Evolutionary conservation across 257 asterid genomes (phyloP), one percentile per base, ranked within the genome.

Genomic region (Anisodus tanguticus): DNA sequence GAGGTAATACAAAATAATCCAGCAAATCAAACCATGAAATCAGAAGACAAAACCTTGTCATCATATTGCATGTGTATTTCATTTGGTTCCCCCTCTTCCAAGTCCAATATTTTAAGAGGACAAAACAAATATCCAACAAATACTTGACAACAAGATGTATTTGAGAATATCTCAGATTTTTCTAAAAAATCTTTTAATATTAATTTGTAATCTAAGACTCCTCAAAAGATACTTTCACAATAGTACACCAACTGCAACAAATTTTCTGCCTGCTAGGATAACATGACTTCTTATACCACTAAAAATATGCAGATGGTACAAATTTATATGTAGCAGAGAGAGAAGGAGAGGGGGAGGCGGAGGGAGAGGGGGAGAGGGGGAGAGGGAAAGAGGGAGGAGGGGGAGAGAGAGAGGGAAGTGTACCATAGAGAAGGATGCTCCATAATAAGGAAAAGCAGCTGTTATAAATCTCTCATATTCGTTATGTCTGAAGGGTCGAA

Each of bases 401-500:
- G 66, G 67, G 71, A 57, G 63, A 78, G 68, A 31, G 53, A 39
- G 47, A 72, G 53, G 74, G 76, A 64, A 31, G 35, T 41, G 39
- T 92, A 95, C 99, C 97, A 91, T 93, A 15, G 97, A 87, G 87
- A 93, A 94, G 58, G 99, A 95, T 78, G 95, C 93, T 85, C 97
- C 98, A 66, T 95, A 94, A 86, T 95, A 95, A 57, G 99, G 99
- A 86, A 84, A 92, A 70, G 99, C 98, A 78, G 98, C 90, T 63
- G 95, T 88, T 83, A 95, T 89, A 83, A 95, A 95, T 88, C 99
- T 91, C 83, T 95, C 99, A 49, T 95, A 95, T 88, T 95, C 98
- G 9, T 94, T 91, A 81, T 95, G 99, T 69, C 93, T 92, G 93
- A 85, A 95, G n/a, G 99, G 99, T 45, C 98, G 92, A 82, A 95